phyloP scores from a whole-genome alignment of 2,329 filamentous ascomycete genomes.

The Zymoseptoria brevis region DNA sequence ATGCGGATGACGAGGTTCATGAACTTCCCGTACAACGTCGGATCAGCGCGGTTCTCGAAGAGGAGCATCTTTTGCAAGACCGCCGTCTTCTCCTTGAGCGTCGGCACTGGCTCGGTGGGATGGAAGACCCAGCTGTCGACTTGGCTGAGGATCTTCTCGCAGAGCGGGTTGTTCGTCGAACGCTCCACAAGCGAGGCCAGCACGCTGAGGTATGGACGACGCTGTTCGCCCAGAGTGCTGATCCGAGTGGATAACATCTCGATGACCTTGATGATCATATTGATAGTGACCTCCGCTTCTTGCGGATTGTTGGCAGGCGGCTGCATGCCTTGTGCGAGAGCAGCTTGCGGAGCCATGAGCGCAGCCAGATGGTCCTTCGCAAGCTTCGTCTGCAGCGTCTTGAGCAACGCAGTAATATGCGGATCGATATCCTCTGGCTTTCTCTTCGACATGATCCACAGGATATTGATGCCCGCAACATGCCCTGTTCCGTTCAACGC shows the following conservation, averaged over 20 bases:
- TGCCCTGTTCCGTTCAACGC: slow-evolving; percentile 68
- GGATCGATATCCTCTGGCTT: slow-evolving; percentile 82
- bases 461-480: slow-evolving; percentile 79
- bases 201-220: slow-evolving; percentile 89
- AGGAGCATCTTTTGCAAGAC: slow-evolving; percentile 98
- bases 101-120: slow-evolving; percentile 90
- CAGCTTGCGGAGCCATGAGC: slow-evolving; percentile 52
- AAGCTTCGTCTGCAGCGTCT: slow-evolving; percentile 82
- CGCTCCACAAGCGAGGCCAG: slow-evolving; percentile 92
- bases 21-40: slow-evolving; percentile 83
- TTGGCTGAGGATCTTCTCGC: slow-evolving; percentile 86
- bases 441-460: slow-evolving; percentile 83
- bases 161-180: slow-evolving; percentile 76
- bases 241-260: slow-evolving; percentile 88
- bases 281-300: slow-evolving; percentile 81
- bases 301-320: slow-evolving; percentile 55
- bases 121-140: slow-evolving; percentile 95
- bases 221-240: slow-evolving; percentile 82
- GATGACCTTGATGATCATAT: slow-evolving; percentile 88
- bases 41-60: slow-evolving; percentile 78
- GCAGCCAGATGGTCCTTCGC: slow-evolving; percentile 84
- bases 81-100: slow-evolving; percentile 96
- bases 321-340: slow-evolving; percentile 34
- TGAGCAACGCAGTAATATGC: slow-evolving; percentile 83
- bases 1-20: slow-evolving; percentile 93